Conservation (phyloP, 2,329 filamentous ascomycete genomes). For the Curvularia eragrostidis region DNA sequence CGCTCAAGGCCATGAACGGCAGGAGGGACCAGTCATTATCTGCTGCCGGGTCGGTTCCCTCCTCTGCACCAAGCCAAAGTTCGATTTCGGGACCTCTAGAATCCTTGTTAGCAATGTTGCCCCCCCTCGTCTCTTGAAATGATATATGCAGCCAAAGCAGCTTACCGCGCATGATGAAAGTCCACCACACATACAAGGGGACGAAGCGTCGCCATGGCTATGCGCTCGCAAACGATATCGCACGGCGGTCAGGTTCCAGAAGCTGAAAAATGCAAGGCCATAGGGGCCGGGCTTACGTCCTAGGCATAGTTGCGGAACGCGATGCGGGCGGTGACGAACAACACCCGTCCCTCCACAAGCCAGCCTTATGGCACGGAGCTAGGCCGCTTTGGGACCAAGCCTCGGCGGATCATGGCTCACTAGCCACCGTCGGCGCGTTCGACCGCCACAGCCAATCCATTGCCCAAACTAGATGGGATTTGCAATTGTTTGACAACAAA, state of each 20-base stretch:
- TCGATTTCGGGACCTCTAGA: slow-evolving; percentile 87
- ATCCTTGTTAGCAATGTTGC: not conserved
- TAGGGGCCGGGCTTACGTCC: slow-evolving; percentile 25
- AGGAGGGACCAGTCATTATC: slow-evolving; percentile 91
- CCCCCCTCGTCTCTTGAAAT: not conserved
- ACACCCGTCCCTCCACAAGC: slow-evolving; percentile 21
- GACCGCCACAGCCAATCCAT: not conserved
- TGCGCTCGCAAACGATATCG: slow-evolving; percentile 19
- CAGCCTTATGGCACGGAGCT: slow-evolving; percentile 32
- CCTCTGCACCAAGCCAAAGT: slow-evolving; percentile 80
- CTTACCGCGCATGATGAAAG: slow-evolving; percentile 60
- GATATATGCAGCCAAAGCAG: slow-evolving; percentile 5
- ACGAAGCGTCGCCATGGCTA: slow-evolving; percentile 50
- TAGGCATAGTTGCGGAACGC: slow-evolving; percentile 25
- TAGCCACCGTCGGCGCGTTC: not conserved
- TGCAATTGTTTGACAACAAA: slow-evolving; percentile 10
- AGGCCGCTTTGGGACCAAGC: slow-evolving; percentile 17
- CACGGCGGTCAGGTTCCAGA: slow-evolving; percentile 3
- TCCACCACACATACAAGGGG: slow-evolving; percentile 59
- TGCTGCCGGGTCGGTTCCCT: slow-evolving; percentile 76
- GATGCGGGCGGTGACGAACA: slow-evolving; percentile 35
- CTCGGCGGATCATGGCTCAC: slow-evolving; percentile 9
- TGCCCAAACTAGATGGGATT: slow-evolving; percentile 5
- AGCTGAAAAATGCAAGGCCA: slow-evolving; percentile 10
- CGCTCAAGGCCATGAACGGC: slow-evolving; percentile 95